phyloP scores from a whole-genome alignment of 306 rosid species.

The Vicia faba region DNA sequence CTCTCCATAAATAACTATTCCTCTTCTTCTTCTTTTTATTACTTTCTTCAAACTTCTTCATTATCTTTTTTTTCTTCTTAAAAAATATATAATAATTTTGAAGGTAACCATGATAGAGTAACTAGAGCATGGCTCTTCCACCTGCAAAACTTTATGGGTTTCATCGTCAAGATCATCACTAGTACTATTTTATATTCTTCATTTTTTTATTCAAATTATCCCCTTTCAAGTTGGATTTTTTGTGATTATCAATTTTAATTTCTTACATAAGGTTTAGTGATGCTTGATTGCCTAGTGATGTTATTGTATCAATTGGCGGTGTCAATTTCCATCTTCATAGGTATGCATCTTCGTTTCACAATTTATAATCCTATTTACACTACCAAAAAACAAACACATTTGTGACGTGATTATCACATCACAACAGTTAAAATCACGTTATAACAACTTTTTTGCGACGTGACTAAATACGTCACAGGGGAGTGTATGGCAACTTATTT shows the following conservation, averaged over 20 bases:
- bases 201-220: constrained; percentile 3
- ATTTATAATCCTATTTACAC: too few relatives aligned
- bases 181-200: constrained; percentile 48
- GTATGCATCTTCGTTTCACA: constrained; percentile 41
- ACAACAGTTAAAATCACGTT: too few relatives aligned
- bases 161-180: constrained; percentile 68
- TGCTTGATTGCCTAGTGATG: constrained; percentile 74
- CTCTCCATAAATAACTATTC: too few relatives aligned
- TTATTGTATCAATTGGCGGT: constrained; percentile 56
- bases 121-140: constrained; percentile 61
- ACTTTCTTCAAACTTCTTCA: constrained; percentile 37
- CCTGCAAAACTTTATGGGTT: constrained; percentile 75
- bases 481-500: too few relatives aligned
- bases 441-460: too few relatives aligned
- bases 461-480: too few relatives aligned
- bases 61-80: background rate
- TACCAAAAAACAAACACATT: too few relatives aligned
- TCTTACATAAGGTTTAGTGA: constrained; percentile 57
- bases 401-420: too few relatives aligned
- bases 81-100: background rate
- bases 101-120: constrained; percentile 40
- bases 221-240: constrained; percentile 6
- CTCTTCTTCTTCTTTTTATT: constrained; percentile 18
- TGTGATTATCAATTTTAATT: background rate
- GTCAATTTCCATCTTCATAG: constrained; percentile 84